phyloP scores from a whole-genome alignment of 495 filamentous ascomycete genomes.

The Aspergillus sclerotiicarbonarius region DNA sequence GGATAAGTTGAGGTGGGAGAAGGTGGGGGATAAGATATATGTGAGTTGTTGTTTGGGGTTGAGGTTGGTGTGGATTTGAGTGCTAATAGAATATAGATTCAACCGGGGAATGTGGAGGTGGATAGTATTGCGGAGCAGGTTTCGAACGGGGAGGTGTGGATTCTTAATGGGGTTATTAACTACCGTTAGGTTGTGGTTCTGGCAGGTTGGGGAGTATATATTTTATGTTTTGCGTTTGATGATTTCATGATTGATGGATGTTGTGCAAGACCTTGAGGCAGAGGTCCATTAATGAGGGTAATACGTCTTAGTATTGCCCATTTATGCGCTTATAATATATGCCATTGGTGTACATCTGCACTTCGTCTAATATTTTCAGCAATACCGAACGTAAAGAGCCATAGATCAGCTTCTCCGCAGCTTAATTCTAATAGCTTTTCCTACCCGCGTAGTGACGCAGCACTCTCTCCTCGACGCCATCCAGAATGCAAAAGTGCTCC shows the following conservation, averaged over 20 bases:
- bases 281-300: background rate
- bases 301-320: background rate
- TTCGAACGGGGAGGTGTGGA: slow-evolving; percentile 84
- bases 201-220: background rate
- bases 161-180: slow-evolving; percentile 65
- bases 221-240: background rate
- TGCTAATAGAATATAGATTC: slow-evolving; percentile 55
- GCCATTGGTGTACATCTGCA: background rate
- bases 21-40: slow-evolving; percentile 66
- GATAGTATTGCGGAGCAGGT: slow-evolving; percentile 67
- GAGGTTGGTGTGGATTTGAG: background rate
- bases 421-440: background rate
- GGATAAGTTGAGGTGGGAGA: slow-evolving; percentile 77
- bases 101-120: slow-evolving; percentile 76
- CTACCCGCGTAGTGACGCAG: slow-evolving; percentile 45
- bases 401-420: background rate
- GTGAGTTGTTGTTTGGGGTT: slow-evolving; percentile 40
- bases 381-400: background rate
- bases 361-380: background rate
- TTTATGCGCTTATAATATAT: background rate
- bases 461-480: slow-evolving; percentile 81
- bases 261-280: background rate
- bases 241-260: background rate
- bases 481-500: slow-evolving; percentile 86
- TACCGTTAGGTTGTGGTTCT: slow-evolving; percentile 36